Evolutionary conservation across 352 stramenopile genomes (phyloP).

Genomic region (Globisporangium camurandrum): DNA sequence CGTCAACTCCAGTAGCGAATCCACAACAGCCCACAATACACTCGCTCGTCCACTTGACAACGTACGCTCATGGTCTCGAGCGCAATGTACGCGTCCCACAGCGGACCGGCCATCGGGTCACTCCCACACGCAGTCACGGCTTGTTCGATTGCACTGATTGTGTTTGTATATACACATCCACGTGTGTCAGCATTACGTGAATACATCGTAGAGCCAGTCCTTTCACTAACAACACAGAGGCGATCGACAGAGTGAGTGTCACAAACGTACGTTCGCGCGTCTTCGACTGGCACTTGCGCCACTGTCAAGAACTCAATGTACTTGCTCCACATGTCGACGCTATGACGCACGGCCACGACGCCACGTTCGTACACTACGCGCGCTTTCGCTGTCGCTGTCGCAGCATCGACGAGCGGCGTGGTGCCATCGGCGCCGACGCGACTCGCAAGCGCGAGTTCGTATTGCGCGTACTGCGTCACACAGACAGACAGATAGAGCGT

Average conservation of each 20-base stretch:
- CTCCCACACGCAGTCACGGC: conserved; percentile 48
- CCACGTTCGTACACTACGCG: conserved; percentile 62
- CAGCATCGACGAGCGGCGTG: conserved; percentile 26
- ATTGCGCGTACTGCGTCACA: conserved; percentile 52
- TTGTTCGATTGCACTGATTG: conserved; percentile 41
- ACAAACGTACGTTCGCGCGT: conserved; percentile 45
- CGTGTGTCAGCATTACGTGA: neutral
- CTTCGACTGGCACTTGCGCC: conserved; percentile 44
- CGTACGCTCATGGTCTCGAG: conserved; percentile 71
- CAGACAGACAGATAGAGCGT: neutral
- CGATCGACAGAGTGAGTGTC: no score
- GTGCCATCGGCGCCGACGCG: conserved; percentile 25
- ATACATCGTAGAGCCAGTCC: neutral
- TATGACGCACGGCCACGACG: conserved; percentile 50
- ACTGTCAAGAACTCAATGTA: conserved; percentile 73
- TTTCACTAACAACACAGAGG: neutral
- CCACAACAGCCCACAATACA: no score
- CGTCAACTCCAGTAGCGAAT: no score
- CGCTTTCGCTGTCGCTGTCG: conserved; percentile 38
- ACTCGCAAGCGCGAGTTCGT: conserved; percentile 40
- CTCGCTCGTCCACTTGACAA: no score
- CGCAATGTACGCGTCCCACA: conserved; percentile 78
- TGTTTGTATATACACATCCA: conserved; percentile 1
- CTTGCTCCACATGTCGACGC: conserved; percentile 82
- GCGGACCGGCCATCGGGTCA: conserved; percentile 54